Conservation (phyloP, 495 filamentous ascomycete species). For the Neurospora tetraspora region DNA sequence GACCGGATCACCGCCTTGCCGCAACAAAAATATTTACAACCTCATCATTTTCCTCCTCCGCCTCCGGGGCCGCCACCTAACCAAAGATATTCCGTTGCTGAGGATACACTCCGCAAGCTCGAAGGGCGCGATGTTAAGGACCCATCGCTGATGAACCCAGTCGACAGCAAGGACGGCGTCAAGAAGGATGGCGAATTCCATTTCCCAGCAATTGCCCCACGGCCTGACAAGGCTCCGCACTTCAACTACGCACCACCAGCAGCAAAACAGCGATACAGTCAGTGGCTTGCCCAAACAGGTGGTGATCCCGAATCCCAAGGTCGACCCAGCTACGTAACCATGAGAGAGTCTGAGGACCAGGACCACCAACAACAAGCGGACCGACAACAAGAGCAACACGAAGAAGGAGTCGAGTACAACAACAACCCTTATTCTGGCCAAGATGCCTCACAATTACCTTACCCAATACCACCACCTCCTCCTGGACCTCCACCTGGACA, state of each 20-base stretch:
- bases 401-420: conserved; percentile 2
- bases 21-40: conserved; percentile 45
- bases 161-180: conserved; percentile 11
- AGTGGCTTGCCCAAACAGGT: conserved; percentile 15
- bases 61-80: conserved; percentile 32
- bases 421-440: not conserved
- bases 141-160: conserved; percentile 1
- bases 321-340: conserved; percentile 18
- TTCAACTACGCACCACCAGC: conserved; percentile 44
- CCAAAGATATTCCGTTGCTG: conserved; percentile 24
- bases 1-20: conserved; percentile 79
- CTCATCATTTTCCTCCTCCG: conserved; percentile 32
- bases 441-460: not conserved
- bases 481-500: not conserved
- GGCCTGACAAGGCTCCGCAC: conserved; percentile 29
- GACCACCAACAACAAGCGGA: not conserved
- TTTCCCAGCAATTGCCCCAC: conserved; percentile 38
- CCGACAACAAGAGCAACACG: conserved; percentile 2
- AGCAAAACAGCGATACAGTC: conserved; percentile 28
- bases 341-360: not conserved
- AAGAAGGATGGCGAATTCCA: conserved; percentile 40
- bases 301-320: conserved; percentile 8
- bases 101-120: conserved; percentile 33
- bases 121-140: conserved; percentile 27
- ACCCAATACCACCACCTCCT: not conserved